Evolutionary conservation across 2,329 filamentous ascomycete genomes (phyloP).

Genomic region (Scedosporium boydii): DNA sequence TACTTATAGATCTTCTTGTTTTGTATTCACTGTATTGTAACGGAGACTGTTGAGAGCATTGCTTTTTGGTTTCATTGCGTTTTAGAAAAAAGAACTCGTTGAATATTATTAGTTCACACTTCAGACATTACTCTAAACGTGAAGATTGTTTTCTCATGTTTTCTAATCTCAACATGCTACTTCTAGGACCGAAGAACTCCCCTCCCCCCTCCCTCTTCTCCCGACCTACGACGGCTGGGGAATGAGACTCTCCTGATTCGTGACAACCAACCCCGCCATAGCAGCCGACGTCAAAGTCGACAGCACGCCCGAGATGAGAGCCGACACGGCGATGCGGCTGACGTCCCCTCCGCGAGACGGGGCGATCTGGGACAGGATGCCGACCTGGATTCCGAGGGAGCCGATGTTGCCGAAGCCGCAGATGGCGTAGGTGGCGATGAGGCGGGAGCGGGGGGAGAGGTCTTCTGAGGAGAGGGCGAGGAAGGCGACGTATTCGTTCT

Average conservation of each 20-base stretch:
- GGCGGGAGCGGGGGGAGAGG: slow-evolving; percentile 59
- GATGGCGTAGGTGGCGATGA: slow-evolving; percentile 80
- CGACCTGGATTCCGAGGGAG: slow-evolving; percentile 81
- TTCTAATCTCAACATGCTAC: not conserved
- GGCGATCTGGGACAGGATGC: slow-evolving; percentile 73
- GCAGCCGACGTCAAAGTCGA: slow-evolving; percentile 70
- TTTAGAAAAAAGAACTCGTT: not conserved
- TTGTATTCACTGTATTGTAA: not conserved
- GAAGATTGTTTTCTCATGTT: not conserved
- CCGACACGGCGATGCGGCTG: slow-evolving; percentile 64
- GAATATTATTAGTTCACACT: not conserved
- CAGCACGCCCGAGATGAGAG: slow-evolving; percentile 68
- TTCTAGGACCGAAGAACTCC: too few relatives aligned
- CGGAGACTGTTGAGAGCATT: not conserved
- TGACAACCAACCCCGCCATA: slow-evolving; percentile 68
- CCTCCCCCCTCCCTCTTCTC: too few relatives aligned
- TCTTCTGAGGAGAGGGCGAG: slow-evolving; percentile 42
- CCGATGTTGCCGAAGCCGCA: slow-evolving; percentile 82
- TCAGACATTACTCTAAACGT: not conserved
- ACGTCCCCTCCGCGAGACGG: slow-evolving; percentile 67
- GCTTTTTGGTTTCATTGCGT: not conserved
- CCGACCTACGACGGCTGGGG: not conserved
- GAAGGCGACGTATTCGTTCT: slow-evolving; percentile 76
- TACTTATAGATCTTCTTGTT: not conserved
- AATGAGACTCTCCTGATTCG: slow-evolving; percentile 25